Conservation (phyloP, 306 rosid species). For the Senna siamea region DNA sequence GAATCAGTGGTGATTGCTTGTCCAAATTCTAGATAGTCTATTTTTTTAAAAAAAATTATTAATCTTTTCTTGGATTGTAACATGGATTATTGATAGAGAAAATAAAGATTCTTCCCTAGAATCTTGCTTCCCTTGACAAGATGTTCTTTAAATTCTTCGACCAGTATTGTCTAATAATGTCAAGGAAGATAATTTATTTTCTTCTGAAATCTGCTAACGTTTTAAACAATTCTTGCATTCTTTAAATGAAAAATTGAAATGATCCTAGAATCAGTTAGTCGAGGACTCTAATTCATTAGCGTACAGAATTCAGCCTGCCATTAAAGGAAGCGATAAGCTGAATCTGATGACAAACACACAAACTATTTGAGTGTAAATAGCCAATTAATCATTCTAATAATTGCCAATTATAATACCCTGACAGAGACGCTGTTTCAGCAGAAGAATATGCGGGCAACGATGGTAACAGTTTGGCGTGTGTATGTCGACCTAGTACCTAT, state of each 20-base stretch:
- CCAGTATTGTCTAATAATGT: background rate
- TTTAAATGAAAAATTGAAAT: background rate
- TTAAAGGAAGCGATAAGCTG: too few relatives aligned
- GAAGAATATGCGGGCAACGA: too few relatives aligned
- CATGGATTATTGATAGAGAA: constrained; percentile 47
- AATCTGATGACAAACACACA: too few relatives aligned
- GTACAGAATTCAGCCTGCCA: background rate
- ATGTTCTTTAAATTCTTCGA: background rate
- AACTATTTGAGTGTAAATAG: background rate
- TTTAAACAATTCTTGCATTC: background rate
- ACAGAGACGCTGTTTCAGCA: background rate
- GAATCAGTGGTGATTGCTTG: constrained; percentile 48
- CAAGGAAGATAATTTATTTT: background rate
- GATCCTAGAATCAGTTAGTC: background rate
- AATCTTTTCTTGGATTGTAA: constrained; percentile 48
- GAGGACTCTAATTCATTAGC: background rate
- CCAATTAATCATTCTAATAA: background rate
- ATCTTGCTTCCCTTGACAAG: constrained; percentile 31
- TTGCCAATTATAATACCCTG: too few relatives aligned
- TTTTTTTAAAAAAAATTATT: constrained; percentile 9
- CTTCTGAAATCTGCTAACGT: background rate
- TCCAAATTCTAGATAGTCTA: constrained; percentile 49
- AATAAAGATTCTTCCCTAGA: constrained; percentile 42
- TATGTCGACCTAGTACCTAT: too few relatives aligned
- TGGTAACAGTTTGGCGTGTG: too few relatives aligned